Evolutionary conservation across 2,329 filamentous ascomycete genomes (phyloP), one percentile per base, ranked within the genome.

Genomic region (Dothidotthia symphoricarpi): DNA sequence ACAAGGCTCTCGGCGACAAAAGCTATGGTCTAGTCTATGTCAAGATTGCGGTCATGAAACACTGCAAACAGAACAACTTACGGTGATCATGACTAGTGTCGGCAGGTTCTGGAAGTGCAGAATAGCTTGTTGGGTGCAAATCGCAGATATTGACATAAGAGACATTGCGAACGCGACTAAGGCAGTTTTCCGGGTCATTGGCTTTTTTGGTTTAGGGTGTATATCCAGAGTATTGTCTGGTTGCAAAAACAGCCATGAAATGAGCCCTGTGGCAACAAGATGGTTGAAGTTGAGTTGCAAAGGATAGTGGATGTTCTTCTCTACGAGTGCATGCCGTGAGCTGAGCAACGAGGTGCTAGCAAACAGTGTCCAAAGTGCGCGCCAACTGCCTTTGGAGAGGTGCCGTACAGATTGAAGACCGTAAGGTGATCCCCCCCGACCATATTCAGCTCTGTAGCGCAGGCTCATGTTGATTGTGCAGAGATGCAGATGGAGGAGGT

Each of bases 91-190:
- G 14, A 47, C 42, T 10, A 66, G 37, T 0, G 61, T 53, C 2
- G 62, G 44, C 3, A 65, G 22, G 31, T 66, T 63, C 13, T 50
- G 49, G 24, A 55, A 55, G 36, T 64, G 63, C 14, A 66, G 27
- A 7, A 63, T 36, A 4, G 61, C 55, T 34, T 66, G 61, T 8
- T 57, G 30, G 13, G 43, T 46, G 16, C 58, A 49, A 4, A 55
- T 37, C n/a, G 53, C 45, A 3, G 60, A 51, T n/a, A 53, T 31
- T 6, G 57, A 45, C 31, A 49, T 41, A 10, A 52, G 31, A 32
- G 38, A 41, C 5, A 34, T 34, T 9, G 46, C 41, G 5, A 27
- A 31, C 2, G 17, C 26, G 17, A 39, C n/a, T 3, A 51, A 16
- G 5, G 32, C 27, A 11, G 32, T 34, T 35, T 32, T 41, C 19